Percentiles rank a stretch among this genome's conserved stretches.
These are phyloP conservation scores for Termitomyces sp. DNA, from an alignment of 768 basidiomycete genomes.

Conservation along the genomic window DNA sequence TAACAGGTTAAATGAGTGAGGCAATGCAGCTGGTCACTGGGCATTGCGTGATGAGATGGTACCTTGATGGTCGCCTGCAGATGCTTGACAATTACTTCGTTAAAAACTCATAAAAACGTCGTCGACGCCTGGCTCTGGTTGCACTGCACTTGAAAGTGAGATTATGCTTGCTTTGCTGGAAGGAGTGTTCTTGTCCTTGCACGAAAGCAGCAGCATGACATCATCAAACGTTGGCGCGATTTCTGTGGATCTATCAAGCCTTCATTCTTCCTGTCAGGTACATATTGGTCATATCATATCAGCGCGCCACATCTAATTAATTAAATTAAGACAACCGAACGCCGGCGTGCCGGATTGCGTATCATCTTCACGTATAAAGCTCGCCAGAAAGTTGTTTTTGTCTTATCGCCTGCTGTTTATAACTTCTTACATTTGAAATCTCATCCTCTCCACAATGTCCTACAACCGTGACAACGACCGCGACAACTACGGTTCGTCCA, in stretches of 20 bases:
- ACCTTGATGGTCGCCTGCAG: background rate
- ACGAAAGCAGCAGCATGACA: background rate
- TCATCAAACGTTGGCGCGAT: background rate
- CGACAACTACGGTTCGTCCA: constrained; percentile 21
- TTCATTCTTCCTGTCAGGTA: constrained; percentile 7
- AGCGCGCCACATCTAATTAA: constrained; percentile 7
- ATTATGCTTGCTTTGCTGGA: background rate
- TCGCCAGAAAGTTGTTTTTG: background rate
- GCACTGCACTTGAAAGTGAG: background rate
- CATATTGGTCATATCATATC: constrained; percentile 1
- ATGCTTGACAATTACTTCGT: background rate
- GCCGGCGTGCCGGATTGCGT: background rate
- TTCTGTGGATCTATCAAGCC: background rate
- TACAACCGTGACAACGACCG: background rate
- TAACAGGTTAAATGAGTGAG: background rate
- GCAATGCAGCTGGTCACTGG: background rate
- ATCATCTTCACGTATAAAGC: background rate
- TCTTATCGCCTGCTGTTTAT: background rate
- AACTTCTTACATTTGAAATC: background rate
- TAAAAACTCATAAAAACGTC: background rate
- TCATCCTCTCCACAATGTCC: background rate
- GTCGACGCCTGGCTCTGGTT: background rate
- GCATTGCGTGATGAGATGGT: background rate
- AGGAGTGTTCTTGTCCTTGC: background rate
- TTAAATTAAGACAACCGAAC: background rate